Evolutionary conservation across 1,139 yeast species (phyloP).

Genomic region (Casaregolazyma suthepensis): DNA sequence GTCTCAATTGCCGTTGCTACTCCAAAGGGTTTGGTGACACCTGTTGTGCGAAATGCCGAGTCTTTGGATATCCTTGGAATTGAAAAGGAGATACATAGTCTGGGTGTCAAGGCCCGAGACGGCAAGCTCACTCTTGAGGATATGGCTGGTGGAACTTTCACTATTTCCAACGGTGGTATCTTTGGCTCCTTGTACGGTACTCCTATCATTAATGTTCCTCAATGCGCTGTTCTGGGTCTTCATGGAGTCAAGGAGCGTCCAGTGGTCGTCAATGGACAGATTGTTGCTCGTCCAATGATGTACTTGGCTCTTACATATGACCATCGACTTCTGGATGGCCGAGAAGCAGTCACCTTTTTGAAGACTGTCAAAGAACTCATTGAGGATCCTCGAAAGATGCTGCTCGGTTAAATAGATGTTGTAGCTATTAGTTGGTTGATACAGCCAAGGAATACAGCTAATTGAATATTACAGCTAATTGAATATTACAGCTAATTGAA

Average conservation of each 20-base stretch:
- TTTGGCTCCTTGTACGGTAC: constrained; percentile 98
- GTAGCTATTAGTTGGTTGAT: neutral
- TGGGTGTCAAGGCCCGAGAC: constrained; percentile 94
- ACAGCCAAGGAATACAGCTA: too few species aligned
- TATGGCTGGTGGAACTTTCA: constrained; percentile 99
- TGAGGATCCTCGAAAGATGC: constrained; percentile 99
- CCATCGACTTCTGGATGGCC: constrained; percentile 96
- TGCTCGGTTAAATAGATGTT: constrained; percentile 44
- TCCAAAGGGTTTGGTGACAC: constrained; percentile 98
- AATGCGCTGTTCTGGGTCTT: constrained; percentile 94
- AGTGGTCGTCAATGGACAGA: constrained; percentile 91
- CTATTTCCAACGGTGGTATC: constrained; percentile 98
- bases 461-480: too few species aligned
- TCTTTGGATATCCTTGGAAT: constrained; percentile 81
- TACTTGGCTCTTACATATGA: constrained; percentile 97
- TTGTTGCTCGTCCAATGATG: constrained; percentile 99
- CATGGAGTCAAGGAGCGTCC: constrained; percentile 99
- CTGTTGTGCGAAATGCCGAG: constrained; percentile 96
- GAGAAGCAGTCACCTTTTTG: constrained; percentile 98
- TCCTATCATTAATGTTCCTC: constrained; percentile 97
- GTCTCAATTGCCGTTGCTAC: constrained; percentile 97
- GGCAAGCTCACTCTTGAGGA: constrained; percentile 95
- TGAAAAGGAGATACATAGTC: constrained; percentile 73
- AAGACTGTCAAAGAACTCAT: constrained; percentile 93
- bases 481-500: too few species aligned